Percentiles rank a stretch among this genome's conserved stretches.
Evolutionary conservation across 2,329 filamentous ascomycete genomes (phyloP).

Genomic region (Penicillium sp.): DNA sequence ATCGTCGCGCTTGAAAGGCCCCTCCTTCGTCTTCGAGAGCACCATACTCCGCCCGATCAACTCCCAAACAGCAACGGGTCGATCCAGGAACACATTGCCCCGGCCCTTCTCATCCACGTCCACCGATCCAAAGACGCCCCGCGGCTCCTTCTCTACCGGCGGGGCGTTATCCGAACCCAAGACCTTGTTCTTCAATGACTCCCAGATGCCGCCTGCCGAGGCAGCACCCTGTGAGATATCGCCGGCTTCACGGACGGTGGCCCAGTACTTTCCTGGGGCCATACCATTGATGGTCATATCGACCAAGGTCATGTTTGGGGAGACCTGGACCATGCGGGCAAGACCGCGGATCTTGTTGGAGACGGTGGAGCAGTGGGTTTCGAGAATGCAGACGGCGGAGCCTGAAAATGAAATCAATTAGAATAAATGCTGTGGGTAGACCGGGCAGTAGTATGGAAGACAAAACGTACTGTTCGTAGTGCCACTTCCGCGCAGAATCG

Average conservation of each 20-base stretch:
- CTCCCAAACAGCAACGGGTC: conserved; percentile 87
- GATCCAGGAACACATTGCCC: conserved; percentile 78
- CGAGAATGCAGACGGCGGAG: conserved; percentile 82
- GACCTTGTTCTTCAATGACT: conserved; percentile 48
- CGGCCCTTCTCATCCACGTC: conserved; percentile 72
- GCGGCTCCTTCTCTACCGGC: conserved; percentile 39
- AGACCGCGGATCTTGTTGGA: conserved; percentile 75
- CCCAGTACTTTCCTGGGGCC: conserved; percentile 74
- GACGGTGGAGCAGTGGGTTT: conserved; percentile 67
- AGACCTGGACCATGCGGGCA: conserved; percentile 90
- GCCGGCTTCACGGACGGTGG: conserved; percentile 80
- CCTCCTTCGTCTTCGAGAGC: conserved; percentile 67
- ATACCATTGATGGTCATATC: conserved; percentile 86
- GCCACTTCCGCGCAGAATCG: conserved; percentile 87
- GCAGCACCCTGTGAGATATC: conserved; percentile 81
- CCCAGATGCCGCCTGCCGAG: conserved; percentile 83
- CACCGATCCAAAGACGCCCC: conserved; percentile 71
- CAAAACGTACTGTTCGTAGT: conserved; percentile 67
- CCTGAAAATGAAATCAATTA: conserved; percentile 21
- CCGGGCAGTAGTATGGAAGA: conserved; percentile 4
- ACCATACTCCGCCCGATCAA: conserved; percentile 92
- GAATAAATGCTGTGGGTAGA: neutral
- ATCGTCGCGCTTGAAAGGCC: conserved; percentile 67
- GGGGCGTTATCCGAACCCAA: conserved; percentile 28
- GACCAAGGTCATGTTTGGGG: conserved; percentile 72